Conservation (phyloP, 306 rosid genomes). For the Quercus parvula region DNA sequence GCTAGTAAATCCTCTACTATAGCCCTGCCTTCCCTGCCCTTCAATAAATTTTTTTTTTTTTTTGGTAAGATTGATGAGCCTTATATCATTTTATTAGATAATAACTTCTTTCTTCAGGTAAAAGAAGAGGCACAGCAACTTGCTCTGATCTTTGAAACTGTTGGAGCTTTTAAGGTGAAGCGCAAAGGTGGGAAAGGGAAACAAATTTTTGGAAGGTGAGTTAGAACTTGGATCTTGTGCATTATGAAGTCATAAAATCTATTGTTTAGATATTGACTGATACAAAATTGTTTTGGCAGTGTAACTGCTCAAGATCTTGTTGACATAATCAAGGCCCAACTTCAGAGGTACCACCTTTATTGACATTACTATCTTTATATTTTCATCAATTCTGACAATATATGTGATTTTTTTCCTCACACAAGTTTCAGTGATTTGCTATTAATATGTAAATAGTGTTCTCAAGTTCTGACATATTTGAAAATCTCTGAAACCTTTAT, state of each 20-base stretch:
- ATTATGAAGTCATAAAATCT: background rate
- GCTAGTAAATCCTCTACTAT: background rate
- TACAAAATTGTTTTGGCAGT: constrained; percentile 39
- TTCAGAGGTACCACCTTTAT: constrained; percentile 57
- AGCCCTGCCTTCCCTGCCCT: background rate
- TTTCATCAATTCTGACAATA: background rate
- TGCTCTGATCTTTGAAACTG: constrained; percentile 80
- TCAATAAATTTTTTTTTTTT: no score
- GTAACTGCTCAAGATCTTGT: constrained; percentile 96
- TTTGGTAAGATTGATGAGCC: background rate
- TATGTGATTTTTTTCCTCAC: background rate
- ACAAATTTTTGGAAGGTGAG: constrained; percentile 85
- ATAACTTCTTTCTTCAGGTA: constrained; percentile 44
- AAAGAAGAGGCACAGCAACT: constrained; percentile 95
- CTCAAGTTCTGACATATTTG: background rate
- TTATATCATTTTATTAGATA: background rate
- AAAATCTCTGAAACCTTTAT: background rate
- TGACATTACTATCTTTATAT: background rate
- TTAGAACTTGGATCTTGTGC: constrained; percentile 1
- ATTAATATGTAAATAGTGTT: background rate
- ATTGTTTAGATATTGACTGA: constrained; percentile 26
- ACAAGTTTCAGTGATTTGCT: background rate
- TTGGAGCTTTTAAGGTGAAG: constrained; percentile 91
- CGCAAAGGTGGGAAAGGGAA: constrained; percentile 98
- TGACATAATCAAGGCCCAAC: constrained; percentile 96